These are phyloP conservation scores for Zymoseptoria brevis DNA, from an alignment of 2,329 filamentous ascomycete species.

Conservation along the genomic window DNA sequence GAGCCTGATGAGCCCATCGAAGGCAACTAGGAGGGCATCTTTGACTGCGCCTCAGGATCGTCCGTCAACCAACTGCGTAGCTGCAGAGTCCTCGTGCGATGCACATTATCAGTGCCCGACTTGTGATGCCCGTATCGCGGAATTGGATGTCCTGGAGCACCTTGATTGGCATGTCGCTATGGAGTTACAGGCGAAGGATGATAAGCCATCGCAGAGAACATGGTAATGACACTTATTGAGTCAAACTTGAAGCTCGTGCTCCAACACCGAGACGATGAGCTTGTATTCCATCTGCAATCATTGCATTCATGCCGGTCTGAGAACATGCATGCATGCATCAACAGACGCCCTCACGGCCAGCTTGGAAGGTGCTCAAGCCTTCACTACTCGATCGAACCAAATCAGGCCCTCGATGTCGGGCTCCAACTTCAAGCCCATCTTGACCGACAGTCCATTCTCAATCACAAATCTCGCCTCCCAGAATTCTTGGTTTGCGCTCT, in stretches of 20 bases:
- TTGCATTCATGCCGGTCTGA: neutral
- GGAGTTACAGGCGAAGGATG: neutral
- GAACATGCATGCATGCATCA: neutral
- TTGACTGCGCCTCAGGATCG: too few species aligned
- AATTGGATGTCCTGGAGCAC: neutral
- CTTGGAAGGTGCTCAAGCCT: neutral
- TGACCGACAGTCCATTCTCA: conserved; percentile 12
- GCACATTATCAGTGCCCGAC: neutral
- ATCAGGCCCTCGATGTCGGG: conserved; percentile 15
- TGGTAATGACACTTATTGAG: neutral
- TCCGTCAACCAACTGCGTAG: too few species aligned
- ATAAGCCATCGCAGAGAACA: neutral
- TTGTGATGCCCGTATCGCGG: neutral
- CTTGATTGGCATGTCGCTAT: neutral
- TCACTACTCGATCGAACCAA: conserved; percentile 25
- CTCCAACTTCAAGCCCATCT: conserved; percentile 21
- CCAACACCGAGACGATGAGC: neutral
- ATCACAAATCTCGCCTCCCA: conserved; percentile 2
- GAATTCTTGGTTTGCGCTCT: neutral
- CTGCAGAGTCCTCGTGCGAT: neutral
- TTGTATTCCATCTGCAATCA: neutral
- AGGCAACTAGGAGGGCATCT: neutral
- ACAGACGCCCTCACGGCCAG: neutral
- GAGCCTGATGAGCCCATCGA: neutral
- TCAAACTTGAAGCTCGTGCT: neutral